Percentiles rank a stretch among this genome's conserved stretches.
These are phyloP conservation scores for Wickerhamiella domercqiae DNA, from an alignment of 805 yeast genomes.

Conservation along the genomic window DNA sequence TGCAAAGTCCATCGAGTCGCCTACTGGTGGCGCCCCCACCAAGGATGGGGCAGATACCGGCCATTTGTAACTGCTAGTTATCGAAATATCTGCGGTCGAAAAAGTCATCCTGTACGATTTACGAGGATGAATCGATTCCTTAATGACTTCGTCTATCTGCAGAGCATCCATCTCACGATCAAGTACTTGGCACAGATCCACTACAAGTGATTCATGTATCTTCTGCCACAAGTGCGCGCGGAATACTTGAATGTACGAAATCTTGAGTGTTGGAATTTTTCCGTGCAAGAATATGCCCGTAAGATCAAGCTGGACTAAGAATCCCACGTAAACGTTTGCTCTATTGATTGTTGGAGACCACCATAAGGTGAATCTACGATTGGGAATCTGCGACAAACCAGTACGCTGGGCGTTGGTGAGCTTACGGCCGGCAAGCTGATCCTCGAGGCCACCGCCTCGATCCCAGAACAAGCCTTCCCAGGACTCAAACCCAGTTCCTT, in stretches of 20 bases:
- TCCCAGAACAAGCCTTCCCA: conserved; percentile 99
- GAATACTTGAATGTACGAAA: conserved; percentile 88
- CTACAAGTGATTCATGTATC: conserved; percentile 88
- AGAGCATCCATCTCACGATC: conserved; percentile 75
- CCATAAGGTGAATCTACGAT: conserved; percentile 93
- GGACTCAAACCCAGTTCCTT: conserved; percentile 92
- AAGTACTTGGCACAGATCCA: conserved; percentile 81
- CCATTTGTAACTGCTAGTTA: conserved; percentile 69
- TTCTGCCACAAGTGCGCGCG: conserved; percentile 99
- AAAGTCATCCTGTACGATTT: conserved; percentile 96
- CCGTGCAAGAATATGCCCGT: conserved; percentile 97
- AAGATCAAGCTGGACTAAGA: conserved; percentile 84
- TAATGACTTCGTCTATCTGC: conserved; percentile 72
- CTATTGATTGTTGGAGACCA: conserved; percentile 99
- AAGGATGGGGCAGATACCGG: conserved; percentile 61
- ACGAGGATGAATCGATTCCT: conserved; percentile 89
- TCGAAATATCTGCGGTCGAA: conserved; percentile 78
- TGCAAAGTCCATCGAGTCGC: conserved; percentile 47
- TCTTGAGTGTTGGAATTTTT: conserved; percentile 91
- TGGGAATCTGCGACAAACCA: conserved; percentile 94
- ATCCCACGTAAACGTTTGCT: conserved; percentile 96
- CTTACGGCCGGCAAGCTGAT: conserved; percentile 71
- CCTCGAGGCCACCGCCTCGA: conserved; percentile 93
- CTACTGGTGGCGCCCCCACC: conserved; percentile 40
- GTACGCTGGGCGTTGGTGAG: conserved; percentile 95